Base-by-base conservation (phyloP, 2,329 filamentous ascomycete species). In the Xylaria hypoxylon region DNA sequence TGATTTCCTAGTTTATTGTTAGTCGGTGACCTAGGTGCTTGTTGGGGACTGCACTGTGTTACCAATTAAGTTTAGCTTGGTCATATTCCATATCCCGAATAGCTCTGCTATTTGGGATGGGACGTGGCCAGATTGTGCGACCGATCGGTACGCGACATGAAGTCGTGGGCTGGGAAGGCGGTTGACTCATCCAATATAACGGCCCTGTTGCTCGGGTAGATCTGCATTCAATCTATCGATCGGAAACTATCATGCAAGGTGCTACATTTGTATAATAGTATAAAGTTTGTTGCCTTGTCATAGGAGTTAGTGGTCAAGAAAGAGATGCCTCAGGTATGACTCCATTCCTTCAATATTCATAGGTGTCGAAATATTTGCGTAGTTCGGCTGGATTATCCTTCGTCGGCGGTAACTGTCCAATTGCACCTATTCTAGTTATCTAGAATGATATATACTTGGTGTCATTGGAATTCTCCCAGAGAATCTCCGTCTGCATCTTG, bases 201-300 rank as follows among this genome's bases (percentile, higher is more conserved):
- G 42, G 31, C 28, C 40, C 40, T 50, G 42, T 42, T 6, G 50
- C 35, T 19, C 53, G 62, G 59, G 57, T 26, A 56, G 59, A 71
- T 73, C 68, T 73, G 70, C 69, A 71, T 65, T 69, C 71, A 74
- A 73, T 75, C 67, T 73, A 74, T 74, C 72, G 72, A 74, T 74
- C 72, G 71, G 72, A 70, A 70, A 56, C 22, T 26, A 45, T 45
- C 42, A 68, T 72, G 70, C 68, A 62, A 68, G 65, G 59, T 51
- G 61, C 53, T 67, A 45, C 64, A 64, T 51, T 59, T 47, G 65
- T 38, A 47, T 33, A 28, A 40, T 40, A 47, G 24, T n/a, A 28
- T 44, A 17, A 26, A 52, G 38, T 44, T 5, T 5, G 48, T 24
- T 15, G 35, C n/a, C 22, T 24, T 15, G 35, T n/a, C 22, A 42